Percentiles rank a stretch among this genome's conserved stretches.
Conservation (phyloP, 2,329 filamentous ascomycete genomes). For the Bisporella sp. region DNA sequence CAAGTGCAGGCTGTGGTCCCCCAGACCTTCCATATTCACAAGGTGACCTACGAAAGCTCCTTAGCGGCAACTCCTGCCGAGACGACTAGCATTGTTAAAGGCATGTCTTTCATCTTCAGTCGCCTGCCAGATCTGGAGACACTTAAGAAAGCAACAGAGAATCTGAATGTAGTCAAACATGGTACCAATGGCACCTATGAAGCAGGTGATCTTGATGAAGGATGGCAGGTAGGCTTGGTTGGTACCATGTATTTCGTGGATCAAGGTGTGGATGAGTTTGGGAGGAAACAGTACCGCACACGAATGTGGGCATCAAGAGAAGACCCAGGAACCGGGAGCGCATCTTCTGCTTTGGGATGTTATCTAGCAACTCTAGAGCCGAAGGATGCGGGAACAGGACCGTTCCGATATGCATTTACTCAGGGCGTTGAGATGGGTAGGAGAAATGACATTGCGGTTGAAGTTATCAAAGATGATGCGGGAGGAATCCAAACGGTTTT, state of each 20-base stretch:
- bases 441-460: conserved; percentile 18
- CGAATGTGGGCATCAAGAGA: conserved; percentile 48
- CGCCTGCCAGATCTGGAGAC: conserved; percentile 52
- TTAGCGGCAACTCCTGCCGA: conserved; percentile 36
- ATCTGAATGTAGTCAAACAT: conserved; percentile 12
- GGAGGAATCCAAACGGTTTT: conserved; percentile 14
- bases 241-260: conserved; percentile 22
- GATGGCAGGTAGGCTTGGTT: conserved; percentile 15
- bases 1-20: conserved; percentile 58
- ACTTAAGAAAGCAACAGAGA: conserved; percentile 18
- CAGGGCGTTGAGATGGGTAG: conserved; percentile 63
- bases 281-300: conserved; percentile 38
- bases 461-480: conserved; percentile 10
- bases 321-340: conserved; percentile 58
- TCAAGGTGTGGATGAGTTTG: conserved; percentile 21
- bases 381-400: conserved; percentile 26
- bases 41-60: conserved; percentile 16
- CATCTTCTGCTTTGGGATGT: conserved; percentile 48
- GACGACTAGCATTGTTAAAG: conserved; percentile 57
- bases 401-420: conserved; percentile 41
- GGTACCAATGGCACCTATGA: conserved; percentile 21
- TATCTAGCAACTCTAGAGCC: conserved; percentile 43
- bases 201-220: conserved; percentile 16
- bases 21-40: conserved; percentile 58
- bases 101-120: conserved; percentile 67